These are phyloP conservation scores for Kalaharituber pfeilii DNA, from an alignment of 2,329 filamentous ascomycete genomes.

Conservation along the genomic window DNA sequence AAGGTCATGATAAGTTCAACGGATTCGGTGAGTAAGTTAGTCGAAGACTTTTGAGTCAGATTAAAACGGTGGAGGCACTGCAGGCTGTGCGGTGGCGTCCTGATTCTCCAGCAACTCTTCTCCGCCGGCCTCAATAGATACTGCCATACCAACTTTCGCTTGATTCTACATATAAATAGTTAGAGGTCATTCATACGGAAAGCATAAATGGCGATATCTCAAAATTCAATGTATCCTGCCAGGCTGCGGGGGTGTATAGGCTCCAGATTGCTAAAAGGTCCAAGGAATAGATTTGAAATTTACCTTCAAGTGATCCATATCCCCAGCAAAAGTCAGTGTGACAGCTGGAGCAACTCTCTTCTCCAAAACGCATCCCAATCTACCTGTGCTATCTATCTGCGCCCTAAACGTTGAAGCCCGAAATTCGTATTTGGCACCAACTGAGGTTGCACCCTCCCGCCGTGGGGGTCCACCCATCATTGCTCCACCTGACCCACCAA, in stretches of 20 bases:
- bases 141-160: constrained; percentile 84
- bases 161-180: constrained; percentile 47
- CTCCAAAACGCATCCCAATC: constrained; percentile 80
- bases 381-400: constrained; percentile 87
- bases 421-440: constrained; percentile 98
- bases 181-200: no score
- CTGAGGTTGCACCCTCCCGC: constrained; percentile 77
- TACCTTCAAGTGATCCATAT: constrained; percentile 92
- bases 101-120: constrained; percentile 81
- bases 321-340: constrained; percentile 83
- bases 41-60: no score
- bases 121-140: constrained; percentile 71
- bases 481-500: constrained; percentile 41
- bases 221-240: no score
- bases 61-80: constrained; percentile 41
- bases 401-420: constrained; percentile 86
- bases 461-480: constrained; percentile 59
- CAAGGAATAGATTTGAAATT: no score
- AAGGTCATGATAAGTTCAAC: no score
- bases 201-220: no score
- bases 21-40: no score
- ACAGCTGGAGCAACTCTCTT: constrained; percentile 90
- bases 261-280: no score
- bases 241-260: no score
- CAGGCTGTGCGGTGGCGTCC: constrained; percentile 35